Conservation (phyloP, 345 rosid genomes). For the Gossypium australe region DNA sequence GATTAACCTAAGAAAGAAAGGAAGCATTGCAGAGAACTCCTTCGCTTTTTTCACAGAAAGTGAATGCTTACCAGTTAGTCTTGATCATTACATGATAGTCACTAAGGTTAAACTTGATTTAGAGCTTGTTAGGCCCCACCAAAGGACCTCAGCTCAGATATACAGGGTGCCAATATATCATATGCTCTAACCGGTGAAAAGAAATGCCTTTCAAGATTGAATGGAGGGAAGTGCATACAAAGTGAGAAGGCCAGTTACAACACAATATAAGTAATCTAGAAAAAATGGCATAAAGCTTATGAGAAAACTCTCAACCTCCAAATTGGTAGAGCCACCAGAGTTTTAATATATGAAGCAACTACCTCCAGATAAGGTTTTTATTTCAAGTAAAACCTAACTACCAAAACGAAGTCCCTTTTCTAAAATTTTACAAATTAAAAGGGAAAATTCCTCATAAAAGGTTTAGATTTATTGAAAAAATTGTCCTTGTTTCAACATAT, state of each 20-base stretch:
- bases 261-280: neutral
- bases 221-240: neutral
- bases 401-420: neutral
- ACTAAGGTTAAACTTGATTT: neutral
- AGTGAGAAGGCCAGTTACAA: neutral
- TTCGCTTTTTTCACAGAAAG: neutral
- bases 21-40: neutral
- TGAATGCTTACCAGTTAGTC: neutral
- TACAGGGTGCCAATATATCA: neutral
- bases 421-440: too few species aligned
- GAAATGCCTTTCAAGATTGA: neutral
- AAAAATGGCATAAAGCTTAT: neutral
- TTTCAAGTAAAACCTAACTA: neutral
- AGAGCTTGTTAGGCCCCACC: neutral
- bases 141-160: neutral
- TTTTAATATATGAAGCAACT: neutral
- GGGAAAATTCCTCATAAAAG: too few species aligned
- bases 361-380: neutral
- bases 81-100: neutral
- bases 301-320: neutral
- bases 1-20: neutral
- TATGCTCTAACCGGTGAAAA: neutral
- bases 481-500: too few species aligned
- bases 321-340: neutral
- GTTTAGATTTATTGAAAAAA: too few species aligned